Conservation (phyloP, 2,329 filamentous ascomycete genomes). For the Colletotrichum godetiae region DNA sequence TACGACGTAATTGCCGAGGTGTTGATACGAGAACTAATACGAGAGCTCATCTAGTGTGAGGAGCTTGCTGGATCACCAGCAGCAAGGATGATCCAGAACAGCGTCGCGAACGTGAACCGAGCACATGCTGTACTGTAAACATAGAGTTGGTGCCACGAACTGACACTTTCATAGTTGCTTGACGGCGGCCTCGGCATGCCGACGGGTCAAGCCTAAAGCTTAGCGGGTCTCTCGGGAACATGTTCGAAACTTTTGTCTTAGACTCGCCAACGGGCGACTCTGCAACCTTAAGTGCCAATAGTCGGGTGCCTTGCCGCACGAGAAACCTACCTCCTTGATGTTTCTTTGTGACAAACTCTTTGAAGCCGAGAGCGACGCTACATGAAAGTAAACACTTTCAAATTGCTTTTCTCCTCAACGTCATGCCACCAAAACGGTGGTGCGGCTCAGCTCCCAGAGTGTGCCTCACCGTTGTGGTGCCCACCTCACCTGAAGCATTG, state of each 20-base stretch:
- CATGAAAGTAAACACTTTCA: background rate
- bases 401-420: background rate
- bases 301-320: conserved; percentile 12
- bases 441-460: background rate
- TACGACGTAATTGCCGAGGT: background rate
- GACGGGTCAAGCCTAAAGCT: background rate
- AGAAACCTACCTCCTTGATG: background rate
- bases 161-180: background rate
- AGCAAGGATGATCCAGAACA: background rate
- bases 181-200: conserved; percentile 1
- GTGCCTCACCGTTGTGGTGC: background rate
- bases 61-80: background rate
- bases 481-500: background rate
- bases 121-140: background rate
- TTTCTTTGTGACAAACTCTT: background rate
- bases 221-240: background rate
- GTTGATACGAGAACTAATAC: background rate
- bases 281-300: background rate
- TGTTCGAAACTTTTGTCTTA: background rate
- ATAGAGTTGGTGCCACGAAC: background rate
- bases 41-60: background rate
- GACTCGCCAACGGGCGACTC: background rate
- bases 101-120: background rate
- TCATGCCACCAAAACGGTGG: background rate
- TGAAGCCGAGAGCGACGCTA: background rate